These are phyloP conservation scores for Trichosanthes truncata DNA, from an alignment of 306 rosid genomes.

Conservation along the genomic window DNA sequence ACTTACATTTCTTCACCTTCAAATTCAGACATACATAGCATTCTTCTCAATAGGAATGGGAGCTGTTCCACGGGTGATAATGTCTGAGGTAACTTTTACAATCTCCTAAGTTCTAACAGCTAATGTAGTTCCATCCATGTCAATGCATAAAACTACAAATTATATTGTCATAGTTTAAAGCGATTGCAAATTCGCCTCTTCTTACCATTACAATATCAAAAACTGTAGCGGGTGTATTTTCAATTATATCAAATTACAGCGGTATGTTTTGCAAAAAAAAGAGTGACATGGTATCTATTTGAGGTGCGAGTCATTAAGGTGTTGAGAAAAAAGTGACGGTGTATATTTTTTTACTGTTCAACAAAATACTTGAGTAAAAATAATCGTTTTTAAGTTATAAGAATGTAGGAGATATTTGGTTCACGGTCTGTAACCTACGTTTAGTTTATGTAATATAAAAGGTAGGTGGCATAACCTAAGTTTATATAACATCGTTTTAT, in stretches of 20 bases:
- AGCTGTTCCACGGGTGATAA: conserved; percentile 83
- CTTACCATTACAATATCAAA: not conserved
- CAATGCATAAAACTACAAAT: not conserved
- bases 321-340: not conserved
- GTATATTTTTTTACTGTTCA: not conserved
- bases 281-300: not conserved
- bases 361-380: not conserved
- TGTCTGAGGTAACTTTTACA: conserved; percentile 69
- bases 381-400: not conserved
- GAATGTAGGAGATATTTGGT: not conserved
- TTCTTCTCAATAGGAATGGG: conserved; percentile 67
- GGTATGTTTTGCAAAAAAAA: not conserved
- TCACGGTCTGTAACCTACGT: too few species aligned
- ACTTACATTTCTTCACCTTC: not conserved
- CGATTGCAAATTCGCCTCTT: not conserved
- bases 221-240: not conserved
- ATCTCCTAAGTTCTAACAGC: not conserved
- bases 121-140: not conserved
- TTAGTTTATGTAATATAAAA: too few species aligned
- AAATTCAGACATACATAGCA: conserved; percentile 53
- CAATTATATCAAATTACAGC: not conserved
- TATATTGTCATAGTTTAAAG: not conserved
- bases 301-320: not conserved
- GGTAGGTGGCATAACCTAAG: too few species aligned
- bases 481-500: too few species aligned